Percentiles rank a stretch among this genome's conserved stretches.
These are phyloP conservation scores for Deinandra increscens DNA, from an alignment of 129 eudicot genomes.

Conservation along the genomic window DNA sequence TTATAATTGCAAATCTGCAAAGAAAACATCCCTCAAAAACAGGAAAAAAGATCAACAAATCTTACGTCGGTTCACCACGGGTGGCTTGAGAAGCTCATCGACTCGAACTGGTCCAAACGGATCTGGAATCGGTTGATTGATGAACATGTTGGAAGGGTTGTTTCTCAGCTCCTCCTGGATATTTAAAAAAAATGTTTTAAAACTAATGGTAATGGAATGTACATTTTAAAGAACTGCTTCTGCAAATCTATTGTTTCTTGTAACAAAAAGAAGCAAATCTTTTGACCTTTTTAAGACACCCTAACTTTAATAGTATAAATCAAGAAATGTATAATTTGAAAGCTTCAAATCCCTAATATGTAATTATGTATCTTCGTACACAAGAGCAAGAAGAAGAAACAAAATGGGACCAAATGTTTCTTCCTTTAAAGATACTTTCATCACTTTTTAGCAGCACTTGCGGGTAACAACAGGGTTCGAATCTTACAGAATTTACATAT, in stretches of 20 bases:
- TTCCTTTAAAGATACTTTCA: not conserved
- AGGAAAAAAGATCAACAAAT: not conserved
- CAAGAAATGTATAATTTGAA: not conserved
- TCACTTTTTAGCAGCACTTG: not conserved
- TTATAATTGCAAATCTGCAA: not conserved
- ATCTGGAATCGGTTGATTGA: constrained; percentile 65
- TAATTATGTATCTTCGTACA: too few species aligned
- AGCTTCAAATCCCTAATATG: too few species aligned
- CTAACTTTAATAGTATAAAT: not conserved
- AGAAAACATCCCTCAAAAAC: too few species aligned
- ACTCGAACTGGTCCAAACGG: constrained; percentile 52
- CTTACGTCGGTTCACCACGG: constrained; percentile 88
- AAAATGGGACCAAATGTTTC: not conserved
- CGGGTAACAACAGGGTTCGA: not conserved
- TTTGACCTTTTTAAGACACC: not conserved
- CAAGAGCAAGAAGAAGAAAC: too few species aligned
- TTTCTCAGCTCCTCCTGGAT: constrained; percentile 75
- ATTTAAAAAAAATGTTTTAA: not conserved
- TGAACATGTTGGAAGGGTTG: constrained; percentile 56
- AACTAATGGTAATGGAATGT: not conserved
- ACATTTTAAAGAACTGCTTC: not conserved
- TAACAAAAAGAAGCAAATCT: not conserved
- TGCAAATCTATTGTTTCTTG: not conserved
- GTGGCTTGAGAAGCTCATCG: constrained; percentile 85
- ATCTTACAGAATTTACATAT: not conserved